Conservation (phyloP, 2,329 filamentous ascomycete species). For the Trichoderma sp. region DNA sequence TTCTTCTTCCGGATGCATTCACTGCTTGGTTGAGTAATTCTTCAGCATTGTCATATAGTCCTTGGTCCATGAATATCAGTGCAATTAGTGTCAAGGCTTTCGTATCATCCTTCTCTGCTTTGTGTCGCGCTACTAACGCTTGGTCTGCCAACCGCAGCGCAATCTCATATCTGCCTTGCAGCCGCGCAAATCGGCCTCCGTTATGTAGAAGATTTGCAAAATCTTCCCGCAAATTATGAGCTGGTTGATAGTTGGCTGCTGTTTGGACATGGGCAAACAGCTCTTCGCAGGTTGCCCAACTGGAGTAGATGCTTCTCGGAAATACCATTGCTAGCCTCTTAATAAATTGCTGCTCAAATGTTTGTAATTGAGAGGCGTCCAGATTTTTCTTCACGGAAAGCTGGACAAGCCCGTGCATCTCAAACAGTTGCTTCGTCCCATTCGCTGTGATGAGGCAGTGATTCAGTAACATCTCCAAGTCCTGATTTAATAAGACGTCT, state of each 20-base stretch:
- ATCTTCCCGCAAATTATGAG: neutral
- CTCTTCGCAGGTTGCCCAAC: neutral
- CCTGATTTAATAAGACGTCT: neutral
- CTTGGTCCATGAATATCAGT: slow-evolving; percentile 1
- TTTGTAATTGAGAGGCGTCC: neutral
- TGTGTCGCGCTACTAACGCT: neutral
- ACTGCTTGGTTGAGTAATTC: neutral
- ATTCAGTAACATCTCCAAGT: neutral
- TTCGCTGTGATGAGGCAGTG: neutral
- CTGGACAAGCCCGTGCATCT: slow-evolving; percentile 24
- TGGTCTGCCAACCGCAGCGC: neutral
- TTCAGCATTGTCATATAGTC: neutral
- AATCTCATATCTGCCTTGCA: slow-evolving; percentile 6
- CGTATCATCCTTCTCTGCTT: neutral
- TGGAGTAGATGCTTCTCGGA: slow-evolving; percentile 10
- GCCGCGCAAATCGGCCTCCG: slow-evolving; percentile 1
- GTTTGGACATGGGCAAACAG: neutral
- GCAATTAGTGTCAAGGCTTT: neutral
- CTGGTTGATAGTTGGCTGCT: neutral
- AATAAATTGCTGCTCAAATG: neutral
- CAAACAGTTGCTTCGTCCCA: neutral
- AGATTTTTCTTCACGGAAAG: slow-evolving; percentile 6
- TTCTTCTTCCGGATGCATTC: neutral
- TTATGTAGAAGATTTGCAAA: slow-evolving; percentile 7
- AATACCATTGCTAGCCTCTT: slow-evolving; percentile 21